Base-by-base conservation (phyloP, 129 eudicot species). In the Chrysanthemum seticuspe region DNA sequence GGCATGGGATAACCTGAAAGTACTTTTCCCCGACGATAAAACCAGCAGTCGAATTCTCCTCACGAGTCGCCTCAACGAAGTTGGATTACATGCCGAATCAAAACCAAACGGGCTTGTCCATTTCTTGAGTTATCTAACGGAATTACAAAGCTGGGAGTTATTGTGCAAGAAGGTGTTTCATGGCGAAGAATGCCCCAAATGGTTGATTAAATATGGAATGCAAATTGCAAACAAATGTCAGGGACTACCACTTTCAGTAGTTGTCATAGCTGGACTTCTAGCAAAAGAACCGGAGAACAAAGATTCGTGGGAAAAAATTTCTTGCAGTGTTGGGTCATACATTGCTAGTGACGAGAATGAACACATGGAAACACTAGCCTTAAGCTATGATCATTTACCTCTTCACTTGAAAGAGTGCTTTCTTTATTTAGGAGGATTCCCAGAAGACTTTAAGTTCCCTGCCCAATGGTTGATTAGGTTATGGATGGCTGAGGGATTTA, bases 401-500 rank as follows among this genome's bases (percentile, higher is more conserved):
- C 13, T 3, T 40, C 77, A 62, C 53, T 61, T 78, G 77, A 78
- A 9, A 63, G 67, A 55, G 0, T 71, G 73, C 68, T 78, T 78
- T 47, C 77, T 78, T 5, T 78, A 70, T 10, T 14, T 78, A 13
- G 73, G 77, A 14, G 60, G 67, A 3, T 78, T 64, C 61, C 73
- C 67, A 1, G 72, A 53, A 67, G 75, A 45, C 14, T 13, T 3
- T 4, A 27, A 4, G 47, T 25, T 79, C 23, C 13, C 7, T 1
- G 47, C 44, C 14, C 7, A 10, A 13, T 36, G 4, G 12, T 25
- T 79, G 68, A 65, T 70, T 3, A 3, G 70, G 68, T n/a, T 83
- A 40, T 83, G 87, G 87, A 29, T 79, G 12, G 87, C 84, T 0
- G 84, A 79, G 71, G 78, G 79, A 18, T 78, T 71, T 56, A 21